phyloP scores from a whole-genome alignment of 2,329 filamentous ascomycete genomes.

The Cladosporium sp. region DNA sequence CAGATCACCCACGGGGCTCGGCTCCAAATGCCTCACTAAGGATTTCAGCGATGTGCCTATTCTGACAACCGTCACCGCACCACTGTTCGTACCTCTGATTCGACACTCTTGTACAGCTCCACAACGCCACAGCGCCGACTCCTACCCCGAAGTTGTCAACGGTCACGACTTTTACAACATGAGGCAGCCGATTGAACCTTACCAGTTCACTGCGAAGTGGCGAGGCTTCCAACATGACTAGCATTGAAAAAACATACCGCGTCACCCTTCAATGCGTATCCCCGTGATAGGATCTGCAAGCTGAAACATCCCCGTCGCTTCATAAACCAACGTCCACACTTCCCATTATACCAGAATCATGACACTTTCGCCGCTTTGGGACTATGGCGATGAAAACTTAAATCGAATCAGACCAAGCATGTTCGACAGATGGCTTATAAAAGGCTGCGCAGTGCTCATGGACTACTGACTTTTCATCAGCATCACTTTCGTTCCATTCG shows the following conservation, averaged over 20 bases:
- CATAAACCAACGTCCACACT: background rate
- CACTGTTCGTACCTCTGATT: background rate
- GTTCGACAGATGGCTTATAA: background rate
- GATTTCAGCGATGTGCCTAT: background rate
- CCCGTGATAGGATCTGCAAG: background rate
- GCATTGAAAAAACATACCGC: background rate
- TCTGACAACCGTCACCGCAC: background rate
- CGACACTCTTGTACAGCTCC: background rate
- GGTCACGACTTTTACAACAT: background rate
- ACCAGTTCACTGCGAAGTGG: background rate
- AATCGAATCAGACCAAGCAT: background rate
- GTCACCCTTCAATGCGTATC: background rate
- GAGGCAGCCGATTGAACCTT: background rate
- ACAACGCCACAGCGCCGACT: background rate
- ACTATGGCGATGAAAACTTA: background rate
- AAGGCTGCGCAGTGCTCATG: background rate
- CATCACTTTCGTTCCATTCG: background rate
- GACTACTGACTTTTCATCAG: background rate
- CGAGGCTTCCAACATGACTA: background rate
- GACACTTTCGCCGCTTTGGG: background rate
- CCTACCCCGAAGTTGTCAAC: background rate
- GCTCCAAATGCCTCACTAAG: background rate
- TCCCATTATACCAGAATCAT: background rate
- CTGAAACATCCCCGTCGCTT: background rate
- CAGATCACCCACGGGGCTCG: background rate